phyloP scores from a whole-genome alignment of 768 basidiomycete species.

The Favolaschia claudopus region DNA sequence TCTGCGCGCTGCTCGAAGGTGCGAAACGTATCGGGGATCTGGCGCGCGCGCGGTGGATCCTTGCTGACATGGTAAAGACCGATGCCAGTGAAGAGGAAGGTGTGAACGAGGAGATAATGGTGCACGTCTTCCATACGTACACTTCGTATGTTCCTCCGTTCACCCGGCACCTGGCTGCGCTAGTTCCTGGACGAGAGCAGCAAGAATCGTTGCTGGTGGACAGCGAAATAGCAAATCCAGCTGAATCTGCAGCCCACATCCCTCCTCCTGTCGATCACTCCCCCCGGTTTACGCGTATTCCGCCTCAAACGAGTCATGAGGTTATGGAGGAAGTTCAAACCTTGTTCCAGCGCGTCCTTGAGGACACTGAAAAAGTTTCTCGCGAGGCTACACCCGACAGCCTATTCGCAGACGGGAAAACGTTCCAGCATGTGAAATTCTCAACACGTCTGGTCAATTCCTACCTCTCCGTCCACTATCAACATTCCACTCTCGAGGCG shows the following conservation, averaged over 20 bases:
- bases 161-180: slow-evolving; percentile 52
- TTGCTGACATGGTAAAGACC: slow-evolving; percentile 78
- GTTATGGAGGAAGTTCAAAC: slow-evolving; percentile 69
- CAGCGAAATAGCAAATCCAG: background rate
- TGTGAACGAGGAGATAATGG: slow-evolving; percentile 74
- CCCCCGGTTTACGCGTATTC: slow-evolving; percentile 55
- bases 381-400: slow-evolving; percentile 2
- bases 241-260: slow-evolving; percentile 3
- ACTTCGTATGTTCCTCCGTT: slow-evolving; percentile 79
- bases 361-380: slow-evolving; percentile 39
- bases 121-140: slow-evolving; percentile 87
- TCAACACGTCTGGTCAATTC: slow-evolving; percentile 75
- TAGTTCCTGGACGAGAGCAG: slow-evolving; percentile 39
- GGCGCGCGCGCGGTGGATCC: slow-evolving; percentile 82
- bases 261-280: too few species aligned
- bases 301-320: slow-evolving; percentile 76
- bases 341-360: slow-evolving; percentile 67
- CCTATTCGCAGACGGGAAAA: slow-evolving; percentile 31
- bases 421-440: slow-evolving; percentile 64
- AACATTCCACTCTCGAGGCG: slow-evolving; percentile 53
- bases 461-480: slow-evolving; percentile 79
- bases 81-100: slow-evolving; percentile 33
- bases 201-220: background rate
- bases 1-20: slow-evolving; percentile 84
- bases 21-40: slow-evolving; percentile 88